phyloP scores from a whole-genome alignment of 164 flowering plant genomes.

The Macadamia tetraphylla region DNA sequence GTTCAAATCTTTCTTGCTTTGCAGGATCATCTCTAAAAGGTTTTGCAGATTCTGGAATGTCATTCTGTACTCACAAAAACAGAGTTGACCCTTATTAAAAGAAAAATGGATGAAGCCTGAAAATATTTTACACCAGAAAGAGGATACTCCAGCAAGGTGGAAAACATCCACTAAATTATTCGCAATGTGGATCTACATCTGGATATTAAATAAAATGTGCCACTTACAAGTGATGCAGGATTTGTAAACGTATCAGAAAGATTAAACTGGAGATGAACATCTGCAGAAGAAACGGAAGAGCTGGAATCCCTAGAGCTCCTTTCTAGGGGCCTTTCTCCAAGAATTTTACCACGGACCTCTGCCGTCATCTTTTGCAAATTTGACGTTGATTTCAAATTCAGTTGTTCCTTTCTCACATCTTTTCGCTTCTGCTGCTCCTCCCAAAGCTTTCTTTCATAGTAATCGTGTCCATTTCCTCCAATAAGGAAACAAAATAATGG shows the following conservation, averaged over 20 bases:
- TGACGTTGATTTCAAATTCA: constrained; percentile 33
- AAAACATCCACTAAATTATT: neutral
- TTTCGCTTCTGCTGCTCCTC: constrained; percentile 66
- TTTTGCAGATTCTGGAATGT: constrained; percentile 41
- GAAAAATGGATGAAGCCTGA: neutral
- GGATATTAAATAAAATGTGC: neutral
- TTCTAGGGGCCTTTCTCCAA: constrained; percentile 83
- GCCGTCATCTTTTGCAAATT: constrained; percentile 66
- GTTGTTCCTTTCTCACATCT: constrained; percentile 31
- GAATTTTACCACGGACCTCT: constrained; percentile 74
- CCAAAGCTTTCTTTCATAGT: constrained; percentile 84
- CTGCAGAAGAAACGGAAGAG: constrained; percentile 35
- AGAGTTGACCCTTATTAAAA: neutral
- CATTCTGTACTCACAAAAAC: constrained; percentile 24
- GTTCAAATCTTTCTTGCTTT: constrained; percentile 89
- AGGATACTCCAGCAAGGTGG: neutral
- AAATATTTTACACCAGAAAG: neutral
- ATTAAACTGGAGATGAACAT: constrained; percentile 45
- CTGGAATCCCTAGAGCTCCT: constrained; percentile 49
- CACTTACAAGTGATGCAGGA: constrained; percentile 66
- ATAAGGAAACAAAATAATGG: constrained; percentile 72
- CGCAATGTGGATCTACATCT: constrained; percentile 3
- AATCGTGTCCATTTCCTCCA: constrained; percentile 79
- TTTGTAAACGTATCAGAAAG: constrained; percentile 84
- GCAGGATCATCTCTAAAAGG: constrained; percentile 82